Conservation (phyloP, 768 basidiomycete species). For the Mycena maculata region DNA sequence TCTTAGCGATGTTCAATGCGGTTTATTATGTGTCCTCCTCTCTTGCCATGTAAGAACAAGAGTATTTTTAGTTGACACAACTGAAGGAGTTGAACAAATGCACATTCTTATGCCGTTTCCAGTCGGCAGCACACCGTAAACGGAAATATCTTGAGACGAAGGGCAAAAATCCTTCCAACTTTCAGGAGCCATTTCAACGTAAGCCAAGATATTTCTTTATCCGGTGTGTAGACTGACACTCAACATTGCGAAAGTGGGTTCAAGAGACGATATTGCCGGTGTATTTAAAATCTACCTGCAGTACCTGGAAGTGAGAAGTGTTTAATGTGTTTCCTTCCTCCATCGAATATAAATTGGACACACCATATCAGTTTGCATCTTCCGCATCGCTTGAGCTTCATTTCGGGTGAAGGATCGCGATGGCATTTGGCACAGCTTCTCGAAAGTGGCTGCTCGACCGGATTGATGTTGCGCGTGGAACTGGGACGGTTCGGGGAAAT, state of each 20-base stretch:
- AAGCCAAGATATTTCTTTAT: too few relatives aligned
- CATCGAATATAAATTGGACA: background rate
- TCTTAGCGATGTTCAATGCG: too few relatives aligned
- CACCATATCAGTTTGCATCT: slow-evolving; percentile 21
- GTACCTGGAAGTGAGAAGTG: slow-evolving; percentile 2
- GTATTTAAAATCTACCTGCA: slow-evolving; percentile 17
- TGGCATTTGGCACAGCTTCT: slow-evolving; percentile 23
- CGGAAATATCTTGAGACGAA: too few relatives aligned
- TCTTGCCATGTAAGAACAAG: too few relatives aligned
- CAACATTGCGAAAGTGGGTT: background rate
- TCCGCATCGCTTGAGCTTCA: slow-evolving; percentile 20
- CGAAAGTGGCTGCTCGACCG: slow-evolving; percentile 10
- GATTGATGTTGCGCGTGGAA: slow-evolving; percentile 14
- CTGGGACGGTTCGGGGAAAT: slow-evolving; percentile 19
- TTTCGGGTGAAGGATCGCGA: slow-evolving; percentile 17
- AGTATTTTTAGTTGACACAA: background rate
- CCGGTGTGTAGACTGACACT: too few relatives aligned
- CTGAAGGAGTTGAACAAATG: background rate
- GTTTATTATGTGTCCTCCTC: too few relatives aligned
- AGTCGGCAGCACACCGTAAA: slow-evolving; percentile 18
- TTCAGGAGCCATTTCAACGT: too few relatives aligned
- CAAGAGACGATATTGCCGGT: background rate
- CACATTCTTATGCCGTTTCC: slow-evolving; percentile 12
- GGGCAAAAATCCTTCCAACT: too few relatives aligned
- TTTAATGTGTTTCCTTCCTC: background rate